Evolutionary conservation across 306 rosid species (phyloP), one percentile per base, ranked within the genome.

Genomic region (Pterocarpus santalinus): DNA sequence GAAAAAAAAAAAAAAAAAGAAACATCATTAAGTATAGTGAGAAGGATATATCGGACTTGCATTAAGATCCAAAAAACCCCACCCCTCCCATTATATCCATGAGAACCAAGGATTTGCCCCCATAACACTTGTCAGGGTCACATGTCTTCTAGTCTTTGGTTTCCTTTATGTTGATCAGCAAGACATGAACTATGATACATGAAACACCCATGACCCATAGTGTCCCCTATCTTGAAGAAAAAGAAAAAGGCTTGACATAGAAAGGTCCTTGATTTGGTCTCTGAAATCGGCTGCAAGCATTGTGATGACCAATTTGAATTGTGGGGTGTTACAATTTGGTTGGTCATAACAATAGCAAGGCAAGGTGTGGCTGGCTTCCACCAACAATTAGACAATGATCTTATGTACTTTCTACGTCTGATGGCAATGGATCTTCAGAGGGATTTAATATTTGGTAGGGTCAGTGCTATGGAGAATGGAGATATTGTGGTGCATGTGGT

Each of bases 311-410:
- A 74, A 84, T 79, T 78, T 72, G 71, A 78, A 65, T 55, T 63
- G 75, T 69, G 4, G 80, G 44, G 14, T 58, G 70, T 75, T 53
- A n/a, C 41, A 58, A 79, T 83, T 47, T 47, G 5, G 6, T 4
- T 51, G 62, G 82, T 53, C 75, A 73, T 70, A 8, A 12, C 13
- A 15, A n/a, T 32, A 60, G 57, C 22, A 55, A 46, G 77, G 75
- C 65, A 78, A 63, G 28, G 4, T 76, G 78, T 70, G 83, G 81
- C 70, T 90, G 92, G 89, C 76, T 82, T 86, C 88, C 88, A 82
- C 87, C 84, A 74, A 84, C 90, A 82, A 81, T 87, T 88, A 47
- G 94, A 91, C 90, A 89, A 86, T 85, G 72, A 88, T 89, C 85
- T 70, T 14, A 57, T 76, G 85, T 85, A 78, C 90, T 85, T 86